Percentiles rank a stretch among this genome's conserved stretches.
Conservation (phyloP, 495 filamentous ascomycete genomes). For the Trichoderma virens region DNA sequence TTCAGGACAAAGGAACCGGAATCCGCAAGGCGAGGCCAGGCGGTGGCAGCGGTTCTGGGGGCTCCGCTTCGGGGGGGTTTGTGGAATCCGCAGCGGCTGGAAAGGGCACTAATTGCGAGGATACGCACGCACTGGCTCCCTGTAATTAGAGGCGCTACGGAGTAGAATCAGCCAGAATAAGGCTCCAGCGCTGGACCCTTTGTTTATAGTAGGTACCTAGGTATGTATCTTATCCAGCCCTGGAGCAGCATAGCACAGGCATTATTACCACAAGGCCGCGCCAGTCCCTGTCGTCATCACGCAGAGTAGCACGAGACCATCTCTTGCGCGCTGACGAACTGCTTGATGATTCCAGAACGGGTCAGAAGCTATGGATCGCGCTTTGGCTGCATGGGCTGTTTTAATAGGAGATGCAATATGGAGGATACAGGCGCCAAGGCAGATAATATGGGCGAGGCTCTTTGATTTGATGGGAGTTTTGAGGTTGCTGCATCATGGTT, state of each 20-base stretch:
- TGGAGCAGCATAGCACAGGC: no score
- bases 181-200: no score
- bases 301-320: not conserved
- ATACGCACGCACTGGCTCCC: not conserved
- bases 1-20: not conserved
- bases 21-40: not conserved
- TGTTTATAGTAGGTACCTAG: not conserved
- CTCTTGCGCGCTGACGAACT: not conserved
- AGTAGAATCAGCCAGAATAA: no score
- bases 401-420: not conserved
- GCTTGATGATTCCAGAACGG: not conserved
- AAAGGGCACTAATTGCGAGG: not conserved
- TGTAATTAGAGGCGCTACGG: no score
- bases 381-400: not conserved
- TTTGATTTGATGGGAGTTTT: no score
- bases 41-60: not conserved
- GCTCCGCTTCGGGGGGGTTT: not conserved
- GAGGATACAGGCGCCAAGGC: no score
- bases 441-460: no score
- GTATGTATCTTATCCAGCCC: no score
- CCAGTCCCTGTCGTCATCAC: constrained; percentile 1
- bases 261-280: not conserved
- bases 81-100: not conserved
- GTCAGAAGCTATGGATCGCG: not conserved
- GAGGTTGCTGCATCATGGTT: no score